Evolutionary conservation across 116 monocot species (phyloP), one percentile per base, ranked within the genome.

Genomic region (Iris pallida): DNA sequence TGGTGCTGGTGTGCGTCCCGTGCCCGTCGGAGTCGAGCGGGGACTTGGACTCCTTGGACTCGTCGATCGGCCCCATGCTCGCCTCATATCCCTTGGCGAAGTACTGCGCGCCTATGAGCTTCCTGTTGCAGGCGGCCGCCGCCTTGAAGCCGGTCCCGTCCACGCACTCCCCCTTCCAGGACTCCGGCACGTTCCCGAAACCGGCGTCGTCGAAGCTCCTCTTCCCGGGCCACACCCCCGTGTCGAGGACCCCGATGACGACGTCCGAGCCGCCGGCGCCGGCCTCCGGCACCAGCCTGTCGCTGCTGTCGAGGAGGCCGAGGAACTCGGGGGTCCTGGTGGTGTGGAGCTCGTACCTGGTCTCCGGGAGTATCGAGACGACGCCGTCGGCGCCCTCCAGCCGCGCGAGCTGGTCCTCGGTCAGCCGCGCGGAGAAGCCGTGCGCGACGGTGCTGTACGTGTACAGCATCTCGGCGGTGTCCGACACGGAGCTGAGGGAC

Each of bases 1-100:
- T 97, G 54, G 80, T 73, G 45, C 90, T 84, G 5, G 97, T 97
- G 75, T 97, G 97, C 16, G 97, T 89, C 16, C 92, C 97, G 61
- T 97, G 97, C 9, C 92, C 92, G 43, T 90, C 88, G 71, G 69
- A 60, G 73, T 98, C 93, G 8, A 90, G 70, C 0, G 98, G 88
- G 5, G 98, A 90, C 11, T 78, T 74, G 0, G 83, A 86, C 80
- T 93, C 93, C 41, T 53, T 53, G 20, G 69, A 68, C 66, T 82
- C 80, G 57, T 98, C 83, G 65, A 98, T 82, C 5, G 82, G 78
- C 4, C 98, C 93, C 80, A 76, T 80, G 68, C 72, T 82, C 9
- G 93, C 76, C 69, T 98, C 93, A 54, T 98, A 97, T 2, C 93
- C 98, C 41, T 72, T 87, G 41, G 73, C 66, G 85, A 92, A 97